These are phyloP conservation scores for Eleusine indica DNA, from an alignment of 176 grass and related monocot species.

Conservation along the genomic window DNA sequence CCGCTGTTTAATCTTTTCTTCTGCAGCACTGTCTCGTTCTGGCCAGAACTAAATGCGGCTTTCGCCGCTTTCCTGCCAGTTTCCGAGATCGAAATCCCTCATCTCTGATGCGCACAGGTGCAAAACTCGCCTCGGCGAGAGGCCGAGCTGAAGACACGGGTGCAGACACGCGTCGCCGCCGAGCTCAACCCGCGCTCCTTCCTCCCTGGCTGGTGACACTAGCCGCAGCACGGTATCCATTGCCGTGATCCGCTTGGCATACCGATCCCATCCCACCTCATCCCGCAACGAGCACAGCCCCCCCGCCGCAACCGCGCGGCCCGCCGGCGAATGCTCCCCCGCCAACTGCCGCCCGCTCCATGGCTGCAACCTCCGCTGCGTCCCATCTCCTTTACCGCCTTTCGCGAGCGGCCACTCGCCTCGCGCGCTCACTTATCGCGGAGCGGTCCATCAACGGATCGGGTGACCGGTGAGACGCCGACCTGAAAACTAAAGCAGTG, in stretches of 20 bases:
- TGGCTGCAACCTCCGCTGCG: neutral
- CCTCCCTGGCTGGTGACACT: neutral
- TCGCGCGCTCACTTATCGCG: neutral
- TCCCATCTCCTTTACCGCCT: neutral
- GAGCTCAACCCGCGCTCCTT: conserved; percentile 2
- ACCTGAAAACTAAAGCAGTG: neutral
- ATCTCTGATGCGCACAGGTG: neutral
- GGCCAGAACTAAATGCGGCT: too few species aligned
- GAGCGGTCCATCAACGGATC: neutral
- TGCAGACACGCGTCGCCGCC: conserved; percentile 32
- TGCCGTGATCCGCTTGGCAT: conserved; percentile 2
- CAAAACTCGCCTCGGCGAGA: neutral
- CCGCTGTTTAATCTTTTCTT: too few species aligned
- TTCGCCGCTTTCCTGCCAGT: too few species aligned
- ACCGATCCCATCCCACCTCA: neutral
- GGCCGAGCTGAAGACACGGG: neutral
- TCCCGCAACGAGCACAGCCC: neutral
- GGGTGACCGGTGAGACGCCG: neutral
- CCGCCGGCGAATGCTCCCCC: neutral
- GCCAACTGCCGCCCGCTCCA: neutral
- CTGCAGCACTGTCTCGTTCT: too few species aligned
- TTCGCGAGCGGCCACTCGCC: neutral
- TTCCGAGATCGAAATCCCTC: too few species aligned
- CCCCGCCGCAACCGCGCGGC: neutral
- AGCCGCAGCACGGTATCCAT: neutral